Conservation (phyloP, 768 basidiomycete genomes). For the Calocybe indica region DNA sequence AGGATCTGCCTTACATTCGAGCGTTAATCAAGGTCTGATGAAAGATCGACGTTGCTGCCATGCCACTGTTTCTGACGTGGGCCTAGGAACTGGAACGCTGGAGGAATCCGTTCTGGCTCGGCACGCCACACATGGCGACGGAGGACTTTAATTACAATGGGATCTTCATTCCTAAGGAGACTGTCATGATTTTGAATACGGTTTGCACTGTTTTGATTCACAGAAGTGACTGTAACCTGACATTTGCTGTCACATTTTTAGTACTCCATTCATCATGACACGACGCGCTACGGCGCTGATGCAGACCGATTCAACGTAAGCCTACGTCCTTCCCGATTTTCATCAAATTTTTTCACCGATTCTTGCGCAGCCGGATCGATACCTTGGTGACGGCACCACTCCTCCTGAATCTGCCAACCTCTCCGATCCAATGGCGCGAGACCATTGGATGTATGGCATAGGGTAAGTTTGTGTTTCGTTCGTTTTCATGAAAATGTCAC, state of each 20-base stretch:
- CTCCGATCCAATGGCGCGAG: slow-evolving; percentile 33
- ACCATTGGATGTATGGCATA: slow-evolving; percentile 45
- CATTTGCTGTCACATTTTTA: slow-evolving; percentile 2
- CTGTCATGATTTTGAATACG: slow-evolving; percentile 29
- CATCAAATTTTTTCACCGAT: slow-evolving; percentile 11
- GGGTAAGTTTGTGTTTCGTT: slow-evolving; percentile 24
- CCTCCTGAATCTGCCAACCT: slow-evolving; percentile 37
- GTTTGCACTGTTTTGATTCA: too few species aligned
- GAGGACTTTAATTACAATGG: slow-evolving; percentile 35
- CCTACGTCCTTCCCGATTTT: not conserved
- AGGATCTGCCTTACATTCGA: slow-evolving; percentile 26
- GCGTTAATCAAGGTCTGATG: slow-evolving; percentile 20
- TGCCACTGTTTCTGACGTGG: not conserved
- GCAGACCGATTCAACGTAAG: slow-evolving; percentile 15
- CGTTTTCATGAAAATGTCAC: not conserved
- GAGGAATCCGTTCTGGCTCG: slow-evolving; percentile 31
- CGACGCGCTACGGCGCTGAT: slow-evolving; percentile 31
- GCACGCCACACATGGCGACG: slow-evolving; percentile 28
- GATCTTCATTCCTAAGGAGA: slow-evolving; percentile 31
- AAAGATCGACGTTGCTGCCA: not conserved
- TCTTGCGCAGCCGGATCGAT: slow-evolving; percentile 28
- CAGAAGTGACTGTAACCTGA: too few species aligned
- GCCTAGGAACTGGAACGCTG: slow-evolving; percentile 26
- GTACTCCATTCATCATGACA: slow-evolving; percentile 30
- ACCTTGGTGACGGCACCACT: slow-evolving; percentile 27